Evolutionary conservation across 2,329 filamentous ascomycete species (phyloP), one percentile per base, ranked within the genome.

Genomic region (Chaetomium globosum): DNA sequence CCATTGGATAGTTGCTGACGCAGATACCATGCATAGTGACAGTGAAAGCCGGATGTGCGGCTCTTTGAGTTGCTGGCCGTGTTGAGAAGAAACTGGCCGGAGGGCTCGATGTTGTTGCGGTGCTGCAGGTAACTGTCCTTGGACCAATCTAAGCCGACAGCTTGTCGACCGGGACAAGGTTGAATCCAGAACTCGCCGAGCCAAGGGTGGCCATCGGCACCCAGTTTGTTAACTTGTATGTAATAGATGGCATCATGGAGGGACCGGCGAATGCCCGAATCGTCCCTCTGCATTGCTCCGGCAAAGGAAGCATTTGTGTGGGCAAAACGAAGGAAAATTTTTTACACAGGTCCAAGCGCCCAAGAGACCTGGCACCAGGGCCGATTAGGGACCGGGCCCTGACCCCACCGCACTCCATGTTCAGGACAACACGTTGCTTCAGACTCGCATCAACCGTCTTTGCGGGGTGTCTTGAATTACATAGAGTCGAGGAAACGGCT

Each of bases 311-410:
- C 60, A 49, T 16, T 33, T 58, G 9, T 67, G 67, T 69, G 67
- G 61, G 65, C 66, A 65, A 61, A 59, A 48, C 66, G 65, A 61
- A 59, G 39, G 46, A 64, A 70, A 68, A 66, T 62, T 69, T 65
- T 70, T 65, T 61, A 58, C 43, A 56, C 57, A 30, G 36, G 51
- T 13, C 49, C 36, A 43, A 52, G 53, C 58, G 13, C 7, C 57
- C 2, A 30, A 49, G 28, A 39, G n/a, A 9, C 28, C 30, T n/a
- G 55, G 33, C 48, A 21, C n/a, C 33, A 58, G 65, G 65, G 62
- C 65, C 55, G 65, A 64, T 66, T 63, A 53, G 53, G 39, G 39
- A 52, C 54, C 23, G 61, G 58, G 58, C 43, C 30, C 31, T 52
- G 61, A 57, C 61, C 48, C 55, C 54, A 46, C 61, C 33, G 33